Evolutionary conservation across 2,329 filamentous ascomycete species (phyloP), one percentile per base, ranked within the genome.

Genomic region (Chaetomiaceae sp.): DNA sequence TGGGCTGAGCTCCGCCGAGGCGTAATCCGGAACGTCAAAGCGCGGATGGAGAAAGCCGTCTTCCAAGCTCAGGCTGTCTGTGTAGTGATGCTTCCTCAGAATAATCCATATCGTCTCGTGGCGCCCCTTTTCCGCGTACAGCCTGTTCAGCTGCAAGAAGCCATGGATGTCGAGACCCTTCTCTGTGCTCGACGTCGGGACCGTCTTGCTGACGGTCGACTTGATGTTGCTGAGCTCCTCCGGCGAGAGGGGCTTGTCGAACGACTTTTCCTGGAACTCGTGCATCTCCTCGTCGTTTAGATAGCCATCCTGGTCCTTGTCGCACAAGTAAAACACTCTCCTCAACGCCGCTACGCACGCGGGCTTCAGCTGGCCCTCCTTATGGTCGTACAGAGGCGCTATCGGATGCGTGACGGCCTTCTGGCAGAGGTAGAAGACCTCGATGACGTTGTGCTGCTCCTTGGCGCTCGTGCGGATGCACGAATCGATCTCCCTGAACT

Each of bases 81-180:
- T 96, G 61, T 98, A 97, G 60, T 95, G 87, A 58, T 95, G 95
- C 56, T 93, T 90, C 47, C 93, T 81, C 51, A 98, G 69, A 50
- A 98, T 96, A 51, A 95, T 89, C 93, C 93, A 98, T 35, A 97
- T 93, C 0, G 93, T 98, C 68, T 98, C 93, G 62, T 98, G 93
- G 11, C 93, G 85, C 11, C 93, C 93, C 64, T 97, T 97, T 63
- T 97, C 91, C 0, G 90, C 93, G 63, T 96, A 98, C 48, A 97
- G 80, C 67, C 90, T 95, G 69, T 97, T 97, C 32, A 98, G 71
- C 55, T 91, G 80, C 39, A 98, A 68, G 60, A 98, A 98, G 0
- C 88, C 90, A 30, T 76, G 76, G 55, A 87, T 78, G 53, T 90
- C 85, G 54, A 98, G 86, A 1, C 91, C 93, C 34, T 73, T 78